Percentiles rank a stretch among this genome's conserved stretches.
Evolutionary conservation across 352 stramenopile species (phyloP).

Genomic region (Pythium dissimile): DNA sequence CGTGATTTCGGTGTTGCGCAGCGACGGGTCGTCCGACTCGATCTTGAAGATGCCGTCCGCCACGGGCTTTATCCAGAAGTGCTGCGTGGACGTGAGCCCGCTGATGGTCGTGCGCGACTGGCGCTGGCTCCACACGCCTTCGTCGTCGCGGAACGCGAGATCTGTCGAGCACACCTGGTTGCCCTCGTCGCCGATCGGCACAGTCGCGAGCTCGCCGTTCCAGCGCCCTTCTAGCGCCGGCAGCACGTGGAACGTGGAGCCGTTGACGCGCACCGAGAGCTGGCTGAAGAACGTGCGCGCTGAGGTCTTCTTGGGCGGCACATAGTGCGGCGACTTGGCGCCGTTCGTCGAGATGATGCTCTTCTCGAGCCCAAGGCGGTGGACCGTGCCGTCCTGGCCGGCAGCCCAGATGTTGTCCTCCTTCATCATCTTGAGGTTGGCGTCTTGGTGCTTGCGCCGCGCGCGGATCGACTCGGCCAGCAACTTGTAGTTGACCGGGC

Average conservation of each 20-base stretch:
- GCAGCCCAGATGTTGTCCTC: conserved; percentile 89
- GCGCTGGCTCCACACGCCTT: conserved; percentile 85
- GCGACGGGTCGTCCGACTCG: conserved; percentile 76
- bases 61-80: conserved; percentile 88
- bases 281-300: conserved; percentile 85
- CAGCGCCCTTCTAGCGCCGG: conserved; percentile 81
- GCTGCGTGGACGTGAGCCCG: conserved; percentile 79
- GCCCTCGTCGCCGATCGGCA: conserved; percentile 74
- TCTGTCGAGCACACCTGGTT: conserved; percentile 87
- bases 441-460: conserved; percentile 75
- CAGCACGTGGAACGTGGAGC: conserved; percentile 82
- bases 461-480: conserved; percentile 77
- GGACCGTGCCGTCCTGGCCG: conserved; percentile 71
- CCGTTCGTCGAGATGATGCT: conserved; percentile 70
- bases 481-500: conserved; percentile 81
- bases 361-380: conserved; percentile 80
- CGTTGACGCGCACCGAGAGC: conserved; percentile 81
- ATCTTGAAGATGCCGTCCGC: conserved; percentile 86
- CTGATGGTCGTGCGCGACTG: conserved; percentile 85
- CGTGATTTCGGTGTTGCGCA: conserved; percentile 78
- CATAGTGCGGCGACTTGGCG: conserved; percentile 46
- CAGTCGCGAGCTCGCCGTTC: conserved; percentile 76
- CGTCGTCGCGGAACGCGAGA: conserved; percentile 76
- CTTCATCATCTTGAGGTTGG: conserved; percentile 83
- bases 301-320: conserved; percentile 43